A percentile compares a stretch with the other conserved stretches of the same genome.
These are phyloP conservation scores for Eucalyptus pauciflora DNA, from an alignment of 345 rosid species.

Conservation along the genomic window DNA sequence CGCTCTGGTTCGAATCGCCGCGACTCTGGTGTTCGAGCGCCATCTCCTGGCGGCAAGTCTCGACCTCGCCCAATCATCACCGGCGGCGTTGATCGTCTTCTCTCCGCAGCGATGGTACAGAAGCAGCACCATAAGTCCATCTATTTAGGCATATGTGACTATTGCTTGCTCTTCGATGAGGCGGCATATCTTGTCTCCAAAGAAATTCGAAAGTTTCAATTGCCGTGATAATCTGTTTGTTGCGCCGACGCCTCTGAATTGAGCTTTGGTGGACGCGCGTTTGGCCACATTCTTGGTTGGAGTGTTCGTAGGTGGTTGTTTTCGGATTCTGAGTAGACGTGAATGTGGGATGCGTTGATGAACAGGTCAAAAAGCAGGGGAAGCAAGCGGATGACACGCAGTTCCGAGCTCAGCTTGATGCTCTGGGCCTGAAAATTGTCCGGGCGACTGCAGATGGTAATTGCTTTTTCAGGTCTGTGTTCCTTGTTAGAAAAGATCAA, in stretches of 20 bases:
- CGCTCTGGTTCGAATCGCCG: neutral
- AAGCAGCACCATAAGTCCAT: constrained; percentile 44
- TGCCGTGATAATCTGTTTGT: neutral
- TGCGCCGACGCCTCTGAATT: neutral
- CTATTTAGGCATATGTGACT: neutral
- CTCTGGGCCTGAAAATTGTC: constrained; percentile 57
- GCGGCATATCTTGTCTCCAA: too few species aligned
- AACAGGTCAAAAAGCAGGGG: constrained; percentile 55
- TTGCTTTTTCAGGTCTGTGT: constrained; percentile 90
- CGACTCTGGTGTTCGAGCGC: neutral
- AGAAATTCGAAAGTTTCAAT: neutral
- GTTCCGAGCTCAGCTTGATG: constrained; percentile 54
- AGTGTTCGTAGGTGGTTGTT: neutral
- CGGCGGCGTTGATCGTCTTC: neutral
- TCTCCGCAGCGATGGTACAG: constrained; percentile 41
- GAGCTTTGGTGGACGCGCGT: neutral
- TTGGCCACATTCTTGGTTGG: neutral
- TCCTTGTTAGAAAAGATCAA: neutral
- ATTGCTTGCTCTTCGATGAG: neutral
- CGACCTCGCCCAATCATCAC: neutral
- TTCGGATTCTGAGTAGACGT: too few species aligned
- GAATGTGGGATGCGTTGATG: neutral
- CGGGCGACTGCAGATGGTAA: constrained; percentile 86
- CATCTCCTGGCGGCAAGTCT: neutral
- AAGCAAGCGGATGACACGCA: constrained; percentile 54